These are phyloP conservation scores for Xylariales sp. DNA, from an alignment of 2,329 filamentous ascomycete species.

Conservation along the genomic window DNA sequence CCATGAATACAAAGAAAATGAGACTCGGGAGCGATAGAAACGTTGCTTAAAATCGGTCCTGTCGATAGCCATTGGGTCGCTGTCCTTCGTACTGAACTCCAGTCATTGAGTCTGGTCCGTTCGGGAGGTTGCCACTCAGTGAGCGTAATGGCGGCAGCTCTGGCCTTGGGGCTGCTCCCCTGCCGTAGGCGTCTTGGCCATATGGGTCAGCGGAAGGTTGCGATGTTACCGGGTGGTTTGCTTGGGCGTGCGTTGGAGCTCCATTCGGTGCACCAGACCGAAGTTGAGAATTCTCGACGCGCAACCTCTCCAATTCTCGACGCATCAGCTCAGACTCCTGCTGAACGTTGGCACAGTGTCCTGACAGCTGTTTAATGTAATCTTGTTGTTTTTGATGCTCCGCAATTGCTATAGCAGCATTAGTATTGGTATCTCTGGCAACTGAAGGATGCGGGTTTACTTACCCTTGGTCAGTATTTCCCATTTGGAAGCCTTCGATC, in stretches of 20 bases:
- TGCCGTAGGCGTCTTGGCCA: conserved; percentile 22
- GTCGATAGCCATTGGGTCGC: conserved; percentile 42
- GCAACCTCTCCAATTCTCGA: conserved; percentile 42
- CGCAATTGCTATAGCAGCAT: conserved; percentile 45
- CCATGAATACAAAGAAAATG: too few relatives aligned
- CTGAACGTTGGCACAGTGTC: conserved; percentile 36
- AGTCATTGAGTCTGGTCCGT: conserved; percentile 57
- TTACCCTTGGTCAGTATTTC: conserved; percentile 81
- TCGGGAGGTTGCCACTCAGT: conserved; percentile 38
- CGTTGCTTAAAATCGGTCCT: conserved; percentile 28
- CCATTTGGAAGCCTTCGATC: conserved; percentile 85
- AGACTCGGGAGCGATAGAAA: too few relatives aligned
- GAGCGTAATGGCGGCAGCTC: conserved; percentile 55
- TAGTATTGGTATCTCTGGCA: conserved; percentile 12
- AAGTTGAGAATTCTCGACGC: conserved; percentile 45
- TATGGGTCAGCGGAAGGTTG: conserved; percentile 27
- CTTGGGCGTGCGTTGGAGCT: conserved; percentile 13
- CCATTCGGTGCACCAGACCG: conserved; percentile 20
- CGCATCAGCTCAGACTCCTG: conserved; percentile 45
- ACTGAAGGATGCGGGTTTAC: conserved; percentile 18
- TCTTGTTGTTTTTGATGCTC: conserved; percentile 55
- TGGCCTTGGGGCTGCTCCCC: conserved; percentile 31
- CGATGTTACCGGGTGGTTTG: conserved; percentile 19
- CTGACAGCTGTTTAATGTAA: conserved; percentile 40
- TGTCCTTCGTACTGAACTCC: conserved; percentile 59